Evolutionary conservation across 306 rosid species (phyloP).

Genomic region (Urtica urens): DNA sequence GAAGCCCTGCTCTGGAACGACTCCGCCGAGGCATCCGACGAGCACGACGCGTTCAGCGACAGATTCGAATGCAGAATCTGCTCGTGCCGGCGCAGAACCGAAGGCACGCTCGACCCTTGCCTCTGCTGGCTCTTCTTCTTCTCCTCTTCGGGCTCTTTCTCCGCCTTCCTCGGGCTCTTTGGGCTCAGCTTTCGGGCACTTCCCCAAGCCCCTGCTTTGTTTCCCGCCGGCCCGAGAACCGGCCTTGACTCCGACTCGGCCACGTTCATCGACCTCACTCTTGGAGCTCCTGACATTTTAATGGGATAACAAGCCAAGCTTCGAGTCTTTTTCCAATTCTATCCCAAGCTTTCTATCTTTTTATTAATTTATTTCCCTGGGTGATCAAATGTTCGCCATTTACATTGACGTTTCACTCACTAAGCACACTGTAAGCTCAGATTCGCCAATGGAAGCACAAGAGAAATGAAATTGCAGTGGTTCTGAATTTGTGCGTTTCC

Average conservation of each 20-base stretch:
- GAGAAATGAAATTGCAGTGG: conserved; percentile 5
- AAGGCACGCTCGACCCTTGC: conserved; percentile 34
- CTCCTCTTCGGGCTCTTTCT: conserved; percentile 41
- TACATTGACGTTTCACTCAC: too few species aligned
- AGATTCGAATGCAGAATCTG: conserved; percentile 55
- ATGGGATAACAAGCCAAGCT: conserved; percentile 2
- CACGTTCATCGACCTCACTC: conserved; percentile 76
- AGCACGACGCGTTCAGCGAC: conserved; percentile 70
- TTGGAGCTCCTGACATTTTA: conserved; percentile 75
- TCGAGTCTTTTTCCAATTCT: background rate
- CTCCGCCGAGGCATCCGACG: conserved; percentile 84
- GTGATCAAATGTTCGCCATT: conserved; percentile 18
- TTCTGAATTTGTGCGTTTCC: conserved; percentile 17
- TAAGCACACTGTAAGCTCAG: conserved; percentile 26
- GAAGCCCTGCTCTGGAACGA: conserved; percentile 74
- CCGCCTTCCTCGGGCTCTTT: conserved; percentile 48
- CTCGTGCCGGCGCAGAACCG: conserved; percentile 63
- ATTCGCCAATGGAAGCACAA: conserved; percentile 7
- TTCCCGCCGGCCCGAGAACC: conserved; percentile 65
- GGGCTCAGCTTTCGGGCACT: conserved; percentile 39
- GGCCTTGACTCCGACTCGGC: conserved; percentile 59
- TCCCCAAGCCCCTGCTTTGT: conserved; percentile 47
- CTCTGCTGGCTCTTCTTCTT: conserved; percentile 39
- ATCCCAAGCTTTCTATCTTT: too few species aligned
- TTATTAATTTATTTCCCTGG: too few species aligned